Conservation (phyloP, 768 basidiomycete genomes). For the Termitomyces sp. region DNA sequence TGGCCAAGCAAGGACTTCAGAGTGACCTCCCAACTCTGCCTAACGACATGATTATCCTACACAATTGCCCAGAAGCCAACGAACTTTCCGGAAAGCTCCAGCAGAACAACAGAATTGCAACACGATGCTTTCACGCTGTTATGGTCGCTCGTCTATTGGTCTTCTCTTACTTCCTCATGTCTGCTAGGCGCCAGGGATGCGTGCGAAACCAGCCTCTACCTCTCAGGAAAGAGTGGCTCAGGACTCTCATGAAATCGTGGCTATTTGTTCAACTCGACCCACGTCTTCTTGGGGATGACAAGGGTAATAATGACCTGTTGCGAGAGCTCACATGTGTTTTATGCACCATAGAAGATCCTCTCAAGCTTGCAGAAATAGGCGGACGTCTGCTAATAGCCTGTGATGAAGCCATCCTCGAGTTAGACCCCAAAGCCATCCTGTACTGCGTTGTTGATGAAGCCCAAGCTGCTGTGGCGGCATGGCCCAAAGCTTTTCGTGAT, state of each 20-base stretch:
- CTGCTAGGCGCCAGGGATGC: background rate
- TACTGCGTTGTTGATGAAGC: constrained; percentile 1
- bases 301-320: background rate
- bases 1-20: background rate
- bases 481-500: background rate
- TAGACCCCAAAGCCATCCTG: no score
- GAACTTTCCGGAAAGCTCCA: background rate
- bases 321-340: background rate
- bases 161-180: background rate
- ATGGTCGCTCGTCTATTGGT: background rate
- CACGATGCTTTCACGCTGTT: background rate
- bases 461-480: background rate
- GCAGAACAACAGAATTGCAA: background rate
- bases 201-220: background rate
- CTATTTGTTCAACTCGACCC: background rate
- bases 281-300: background rate
- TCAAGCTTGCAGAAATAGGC: no score
- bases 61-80: background rate
- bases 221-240: background rate
- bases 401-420: no score
- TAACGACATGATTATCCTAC: background rate
- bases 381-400: background rate
- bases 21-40: background rate
- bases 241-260: no score
- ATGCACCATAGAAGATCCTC: no score